These are phyloP conservation scores for Rhodotorula diobovata DNA, from an alignment of 768 basidiomycete species.

Conservation along the genomic window DNA sequence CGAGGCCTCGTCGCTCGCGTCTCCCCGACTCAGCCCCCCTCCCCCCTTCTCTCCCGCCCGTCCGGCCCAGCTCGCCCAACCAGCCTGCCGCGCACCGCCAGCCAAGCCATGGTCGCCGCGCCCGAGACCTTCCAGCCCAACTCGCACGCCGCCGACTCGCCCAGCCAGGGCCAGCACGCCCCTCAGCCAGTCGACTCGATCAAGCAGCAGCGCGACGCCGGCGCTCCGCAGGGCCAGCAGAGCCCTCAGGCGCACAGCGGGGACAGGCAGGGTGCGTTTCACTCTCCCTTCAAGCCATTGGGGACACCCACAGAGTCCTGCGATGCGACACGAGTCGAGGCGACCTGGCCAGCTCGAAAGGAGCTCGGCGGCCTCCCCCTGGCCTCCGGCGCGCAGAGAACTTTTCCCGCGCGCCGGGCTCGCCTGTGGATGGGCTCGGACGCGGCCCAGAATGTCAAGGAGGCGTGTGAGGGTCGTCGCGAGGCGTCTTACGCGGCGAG, in stretches of 20 bases:
- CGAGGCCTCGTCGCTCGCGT: background rate
- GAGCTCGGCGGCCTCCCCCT: background rate
- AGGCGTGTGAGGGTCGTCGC: background rate
- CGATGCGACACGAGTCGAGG: too few relatives aligned
- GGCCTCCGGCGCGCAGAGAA: background rate
- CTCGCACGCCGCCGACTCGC: background rate
- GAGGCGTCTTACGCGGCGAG: background rate
- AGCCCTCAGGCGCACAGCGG: background rate
- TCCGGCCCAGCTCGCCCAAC: too few relatives aligned
- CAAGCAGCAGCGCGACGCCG: background rate
- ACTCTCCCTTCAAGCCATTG: background rate
- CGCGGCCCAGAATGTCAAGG: too few relatives aligned
- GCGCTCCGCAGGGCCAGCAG: background rate
- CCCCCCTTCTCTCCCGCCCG: background rate
- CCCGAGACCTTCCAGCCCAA: constrained; percentile 20
- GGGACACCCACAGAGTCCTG: too few relatives aligned
- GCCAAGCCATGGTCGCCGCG: constrained; percentile 28
- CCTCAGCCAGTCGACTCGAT: background rate
- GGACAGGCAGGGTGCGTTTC: background rate
- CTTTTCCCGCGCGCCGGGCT: background rate
- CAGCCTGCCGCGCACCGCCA: background rate
- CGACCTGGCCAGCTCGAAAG: too few relatives aligned
- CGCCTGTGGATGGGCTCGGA: too few relatives aligned
- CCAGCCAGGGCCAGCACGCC: background rate
- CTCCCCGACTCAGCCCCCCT: background rate